These are phyloP conservation scores for Candida sakaeoensis DNA, from an alignment of 805 yeast species.

Conservation along the genomic window DNA sequence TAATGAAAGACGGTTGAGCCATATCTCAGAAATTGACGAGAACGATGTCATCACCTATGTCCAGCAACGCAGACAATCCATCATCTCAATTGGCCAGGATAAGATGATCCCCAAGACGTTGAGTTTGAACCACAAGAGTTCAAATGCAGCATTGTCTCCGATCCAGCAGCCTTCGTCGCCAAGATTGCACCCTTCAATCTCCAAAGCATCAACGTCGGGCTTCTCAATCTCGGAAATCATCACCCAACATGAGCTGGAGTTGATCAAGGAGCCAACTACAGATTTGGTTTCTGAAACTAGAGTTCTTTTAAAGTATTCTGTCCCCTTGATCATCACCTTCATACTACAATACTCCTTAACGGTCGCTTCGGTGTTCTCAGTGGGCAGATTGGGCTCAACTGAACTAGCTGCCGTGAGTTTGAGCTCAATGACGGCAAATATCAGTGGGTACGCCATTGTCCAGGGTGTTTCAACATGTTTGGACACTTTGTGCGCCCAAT, in stretches of 20 bases:
- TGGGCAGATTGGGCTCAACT: constrained; percentile 66
- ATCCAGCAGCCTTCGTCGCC: background rate
- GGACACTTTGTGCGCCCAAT: constrained; percentile 76
- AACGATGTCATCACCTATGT: constrained; percentile 36
- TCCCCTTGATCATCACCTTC: constrained; percentile 65
- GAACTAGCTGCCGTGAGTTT: constrained; percentile 75
- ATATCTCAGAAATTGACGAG: constrained; percentile 19
- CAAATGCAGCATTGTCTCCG: background rate
- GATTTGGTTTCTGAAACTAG: constrained; percentile 33
- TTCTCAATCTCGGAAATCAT: constrained; percentile 20
- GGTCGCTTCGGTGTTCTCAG: constrained; percentile 74
- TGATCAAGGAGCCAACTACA: constrained; percentile 44
- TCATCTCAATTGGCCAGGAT: constrained; percentile 29
- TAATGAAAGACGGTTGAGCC: constrained; percentile 3
- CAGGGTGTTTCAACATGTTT: constrained; percentile 78
- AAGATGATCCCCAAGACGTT: constrained; percentile 13
- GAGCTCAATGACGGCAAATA: constrained; percentile 75
- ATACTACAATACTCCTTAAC: constrained; percentile 68
- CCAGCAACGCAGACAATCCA: constrained; percentile 36
- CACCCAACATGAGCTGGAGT: constrained; percentile 11
- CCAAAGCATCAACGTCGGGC: constrained; percentile 9
- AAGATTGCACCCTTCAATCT: constrained; percentile 7
- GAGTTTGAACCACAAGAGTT: constrained; percentile 1
- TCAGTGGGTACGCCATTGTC: constrained; percentile 69
- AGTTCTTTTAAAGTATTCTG: constrained; percentile 38